Evolutionary conservation across 2,329 filamentous ascomycete species (phyloP).

Genomic region (Colletotrichum aenigma): DNA sequence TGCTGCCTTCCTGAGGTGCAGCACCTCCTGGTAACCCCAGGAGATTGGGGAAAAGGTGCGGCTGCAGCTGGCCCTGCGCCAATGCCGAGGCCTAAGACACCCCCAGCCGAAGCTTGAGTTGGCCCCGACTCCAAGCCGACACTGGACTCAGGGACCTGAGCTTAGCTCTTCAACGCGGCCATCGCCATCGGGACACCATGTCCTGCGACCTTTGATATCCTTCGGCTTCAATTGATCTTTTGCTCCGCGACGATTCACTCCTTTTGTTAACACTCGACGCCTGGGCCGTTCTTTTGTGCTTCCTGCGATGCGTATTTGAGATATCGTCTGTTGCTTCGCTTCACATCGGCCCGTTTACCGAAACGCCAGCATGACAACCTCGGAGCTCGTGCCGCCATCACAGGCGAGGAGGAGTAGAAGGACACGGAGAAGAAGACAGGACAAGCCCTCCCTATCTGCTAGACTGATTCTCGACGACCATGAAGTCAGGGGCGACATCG

Average conservation of each 20-base stretch:
- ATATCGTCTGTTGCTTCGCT: not conserved
- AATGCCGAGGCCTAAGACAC: slow-evolving; percentile 19
- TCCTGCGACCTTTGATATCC: not conserved
- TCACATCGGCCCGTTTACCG: not conserved
- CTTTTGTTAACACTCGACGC: not conserved
- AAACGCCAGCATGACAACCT: slow-evolving; percentile 7
- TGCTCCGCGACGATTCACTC: not conserved
- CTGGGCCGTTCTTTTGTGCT: not conserved
- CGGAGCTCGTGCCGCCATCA: slow-evolving; percentile 30
- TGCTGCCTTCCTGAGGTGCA: not conserved
- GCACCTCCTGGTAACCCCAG: not conserved
- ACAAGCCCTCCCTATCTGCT: slow-evolving; percentile 79
- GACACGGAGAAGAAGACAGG: slow-evolving; percentile 60
- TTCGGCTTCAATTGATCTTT: not conserved
- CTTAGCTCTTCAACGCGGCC: slow-evolving; percentile 3
- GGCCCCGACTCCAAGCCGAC: slow-evolving; percentile 1
- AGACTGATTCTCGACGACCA: slow-evolving; percentile 84
- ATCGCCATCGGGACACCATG: not conserved
- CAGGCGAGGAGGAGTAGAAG: slow-evolving; percentile 38
- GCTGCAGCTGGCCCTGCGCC: slow-evolving; percentile 10
- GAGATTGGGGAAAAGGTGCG: not conserved
- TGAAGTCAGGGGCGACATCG: slow-evolving; percentile 78
- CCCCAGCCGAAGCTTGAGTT: slow-evolving; percentile 17
- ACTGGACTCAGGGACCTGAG: not conserved
- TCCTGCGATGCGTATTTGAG: slow-evolving; percentile 6